Evolutionary conservation across 176 grass and related monocot genomes (phyloP).

Genomic region (Secale cereale): DNA sequence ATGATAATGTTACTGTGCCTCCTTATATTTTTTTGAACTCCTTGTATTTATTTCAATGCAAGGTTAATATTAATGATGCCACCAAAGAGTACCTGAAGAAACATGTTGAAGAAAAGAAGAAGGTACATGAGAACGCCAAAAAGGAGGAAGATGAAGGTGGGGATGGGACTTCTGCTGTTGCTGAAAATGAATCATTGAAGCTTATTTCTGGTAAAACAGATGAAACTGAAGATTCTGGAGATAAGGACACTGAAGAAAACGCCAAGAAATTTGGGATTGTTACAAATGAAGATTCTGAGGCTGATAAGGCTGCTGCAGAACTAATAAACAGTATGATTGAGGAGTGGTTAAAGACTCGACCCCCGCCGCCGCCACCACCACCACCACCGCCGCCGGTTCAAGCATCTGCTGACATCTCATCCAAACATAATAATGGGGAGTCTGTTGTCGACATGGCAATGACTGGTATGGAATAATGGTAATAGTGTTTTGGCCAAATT

Average conservation of each 20-base stretch:
- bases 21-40: neutral
- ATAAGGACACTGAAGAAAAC: conserved; percentile 56
- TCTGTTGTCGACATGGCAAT: conserved; percentile 55
- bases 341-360: conserved; percentile 84
- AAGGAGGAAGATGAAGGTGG: conserved; percentile 42
- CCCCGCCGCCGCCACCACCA: conserved; percentile 72
- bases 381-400: conserved; percentile 59
- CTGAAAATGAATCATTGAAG: conserved; percentile 56
- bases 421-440: conserved; percentile 55
- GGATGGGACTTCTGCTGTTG: conserved; percentile 28
- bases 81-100: conserved; percentile 87
- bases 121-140: conserved; percentile 61
- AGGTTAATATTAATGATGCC: conserved; percentile 96
- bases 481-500: neutral
- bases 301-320: conserved; percentile 60
- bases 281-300: conserved; percentile 73
- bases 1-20: neutral
- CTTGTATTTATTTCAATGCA: conserved; percentile 18
- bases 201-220: conserved; percentile 44
- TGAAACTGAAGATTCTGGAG: conserved; percentile 40
- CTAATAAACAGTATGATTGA: conserved; percentile 77
- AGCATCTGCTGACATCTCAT: conserved; percentile 45
- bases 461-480: conserved; percentile 43
- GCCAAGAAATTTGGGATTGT: conserved; percentile 74
- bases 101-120: conserved; percentile 91